Evolutionary conservation across 106 monocot genomes (phyloP).

Genomic region (Allium cepa): DNA sequence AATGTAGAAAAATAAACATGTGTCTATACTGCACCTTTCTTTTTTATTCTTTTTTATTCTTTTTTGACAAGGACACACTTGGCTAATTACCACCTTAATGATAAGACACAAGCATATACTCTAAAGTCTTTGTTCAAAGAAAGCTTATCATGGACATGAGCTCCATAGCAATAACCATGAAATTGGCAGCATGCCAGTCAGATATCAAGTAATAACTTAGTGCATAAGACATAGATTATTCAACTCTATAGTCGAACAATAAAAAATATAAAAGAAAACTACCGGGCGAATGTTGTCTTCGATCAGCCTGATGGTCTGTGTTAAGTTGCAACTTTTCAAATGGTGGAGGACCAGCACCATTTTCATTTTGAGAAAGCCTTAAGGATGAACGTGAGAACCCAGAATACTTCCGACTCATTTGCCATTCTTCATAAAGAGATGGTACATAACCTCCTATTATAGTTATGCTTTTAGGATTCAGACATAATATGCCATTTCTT

Average conservation of each 20-base stretch:
- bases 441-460: conserved; percentile 76
- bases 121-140: too few relatives aligned
- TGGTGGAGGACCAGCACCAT: conserved; percentile 63
- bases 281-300: conserved; percentile 15
- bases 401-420: conserved; percentile 81
- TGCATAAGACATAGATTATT: too few relatives aligned
- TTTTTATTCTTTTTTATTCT: too few relatives aligned
- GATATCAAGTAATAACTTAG: too few relatives aligned
- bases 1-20: too few relatives aligned
- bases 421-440: conserved; percentile 88
- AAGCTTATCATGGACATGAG: too few relatives aligned
- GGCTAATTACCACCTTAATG: too few relatives aligned
- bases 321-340: conserved; percentile 73
- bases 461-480: conserved; percentile 52
- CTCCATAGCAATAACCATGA: too few relatives aligned
- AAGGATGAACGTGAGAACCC: conserved; percentile 48
- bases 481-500: conserved; percentile 73
- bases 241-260: neutral
- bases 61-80: too few relatives aligned
- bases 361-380: conserved; percentile 33
- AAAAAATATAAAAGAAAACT: conserved; percentile 6
- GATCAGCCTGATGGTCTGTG: conserved; percentile 6
- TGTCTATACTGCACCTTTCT: too few relatives aligned
- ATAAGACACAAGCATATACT: too few relatives aligned
- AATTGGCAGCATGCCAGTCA: too few relatives aligned